Conservation (phyloP, 164 flowering plant genomes). For the Aristolochia contorta region DNA sequence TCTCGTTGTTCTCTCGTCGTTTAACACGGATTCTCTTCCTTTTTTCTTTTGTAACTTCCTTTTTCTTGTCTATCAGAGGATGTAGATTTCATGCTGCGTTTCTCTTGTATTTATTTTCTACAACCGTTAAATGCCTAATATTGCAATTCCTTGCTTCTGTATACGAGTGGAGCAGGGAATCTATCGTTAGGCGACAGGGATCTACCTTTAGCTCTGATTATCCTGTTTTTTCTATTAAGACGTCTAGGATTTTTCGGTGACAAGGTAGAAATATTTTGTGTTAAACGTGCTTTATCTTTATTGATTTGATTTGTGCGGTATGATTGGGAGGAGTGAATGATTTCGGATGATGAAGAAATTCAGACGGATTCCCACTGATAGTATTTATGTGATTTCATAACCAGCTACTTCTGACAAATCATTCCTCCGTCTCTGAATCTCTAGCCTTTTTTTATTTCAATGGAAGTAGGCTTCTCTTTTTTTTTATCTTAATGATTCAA, state of each 20-base stretch:
- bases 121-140: conserved; percentile 6
- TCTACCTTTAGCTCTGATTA: conserved; percentile 20
- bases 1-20: too few relatives aligned
- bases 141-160: conserved; percentile 14
- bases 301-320: not conserved
- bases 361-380: conserved; percentile 59
- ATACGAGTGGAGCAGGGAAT: conserved; percentile 5
- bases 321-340: not conserved
- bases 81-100: too few relatives aligned
- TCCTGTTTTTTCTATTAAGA: conserved; percentile 2
- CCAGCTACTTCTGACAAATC: conserved; percentile 31
- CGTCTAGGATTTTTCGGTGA: conserved; percentile 16
- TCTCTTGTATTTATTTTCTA: not conserved
- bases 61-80: too few relatives aligned
- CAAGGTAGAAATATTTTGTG: conserved; percentile 14
- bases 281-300: not conserved
- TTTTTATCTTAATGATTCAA: too few relatives aligned
- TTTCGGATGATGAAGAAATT: conserved; percentile 36
- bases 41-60: too few relatives aligned
- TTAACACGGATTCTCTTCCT: too few relatives aligned
- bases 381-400: conserved; percentile 10
- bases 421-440: not conserved
- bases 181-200: conserved; percentile 17
- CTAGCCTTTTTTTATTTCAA: too few relatives aligned
- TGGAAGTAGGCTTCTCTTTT: too few relatives aligned